Percentiles rank a stretch among this genome's conserved stretches.
These are phyloP conservation scores for Jimgerdemannia lactiflua DNA, from an alignment of 192 early-diverging fungal genomes.

Conservation along the genomic window DNA sequence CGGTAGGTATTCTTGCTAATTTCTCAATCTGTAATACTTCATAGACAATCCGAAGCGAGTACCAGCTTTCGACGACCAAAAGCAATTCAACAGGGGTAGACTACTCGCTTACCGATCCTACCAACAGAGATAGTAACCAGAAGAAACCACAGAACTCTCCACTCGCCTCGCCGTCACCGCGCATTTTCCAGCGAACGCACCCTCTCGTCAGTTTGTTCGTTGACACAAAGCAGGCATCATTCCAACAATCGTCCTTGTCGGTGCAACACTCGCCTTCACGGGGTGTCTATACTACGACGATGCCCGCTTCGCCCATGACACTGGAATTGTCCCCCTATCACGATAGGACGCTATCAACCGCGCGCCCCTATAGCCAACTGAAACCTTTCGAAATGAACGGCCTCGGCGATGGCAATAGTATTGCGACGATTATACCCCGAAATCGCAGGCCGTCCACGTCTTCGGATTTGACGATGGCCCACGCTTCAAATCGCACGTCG, in stretches of 20 bases:
- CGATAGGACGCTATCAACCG: too few relatives aligned
- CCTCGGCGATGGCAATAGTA: not conserved
- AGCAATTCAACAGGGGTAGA: constrained; percentile 3
- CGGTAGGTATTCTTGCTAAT: not conserved
- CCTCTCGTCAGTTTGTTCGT: constrained; percentile 30
- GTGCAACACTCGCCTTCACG: not conserved
- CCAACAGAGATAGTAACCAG: constrained; percentile 7
- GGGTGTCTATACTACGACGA: not conserved
- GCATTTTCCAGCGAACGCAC: constrained; percentile 19
- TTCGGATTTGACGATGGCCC: not conserved
- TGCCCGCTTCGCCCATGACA: constrained; percentile 2
- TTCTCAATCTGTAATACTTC: not conserved
- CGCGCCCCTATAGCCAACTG: not conserved
- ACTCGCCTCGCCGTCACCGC: constrained; percentile 8
- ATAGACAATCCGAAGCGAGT: not conserved
- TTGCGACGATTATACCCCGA: not conserved
- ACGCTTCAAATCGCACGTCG: not conserved
- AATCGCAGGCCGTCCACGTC: not conserved
- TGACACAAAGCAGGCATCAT: not conserved
- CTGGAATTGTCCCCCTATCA: not conserved
- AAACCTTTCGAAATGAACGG: not conserved
- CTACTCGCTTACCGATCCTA: constrained; percentile 2
- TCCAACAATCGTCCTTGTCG: too few relatives aligned
- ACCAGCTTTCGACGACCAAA: constrained; percentile 5
- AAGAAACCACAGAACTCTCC: constrained; percentile 6